Evolutionary conservation across 176 grass and related monocot genomes (phyloP).

Genomic region (Puya raimondii): DNA sequence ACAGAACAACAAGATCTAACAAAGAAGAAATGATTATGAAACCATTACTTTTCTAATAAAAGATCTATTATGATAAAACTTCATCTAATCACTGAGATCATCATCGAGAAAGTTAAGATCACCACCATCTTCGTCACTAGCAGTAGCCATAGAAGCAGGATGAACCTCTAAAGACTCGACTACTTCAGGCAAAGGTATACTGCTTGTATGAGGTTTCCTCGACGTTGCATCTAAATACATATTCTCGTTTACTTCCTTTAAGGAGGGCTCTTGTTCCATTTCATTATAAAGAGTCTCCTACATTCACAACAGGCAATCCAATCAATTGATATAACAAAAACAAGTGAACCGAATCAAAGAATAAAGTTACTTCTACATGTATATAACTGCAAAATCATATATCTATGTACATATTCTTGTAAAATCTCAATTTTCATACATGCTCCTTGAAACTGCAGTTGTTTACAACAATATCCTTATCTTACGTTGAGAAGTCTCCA

Average conservation of each 20-base stretch:
- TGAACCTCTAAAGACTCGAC: constrained; percentile 1
- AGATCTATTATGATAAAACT: not conserved
- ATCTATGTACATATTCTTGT: too few relatives aligned
- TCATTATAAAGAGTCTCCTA: not conserved
- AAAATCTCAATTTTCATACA: too few relatives aligned
- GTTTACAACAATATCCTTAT: too few relatives aligned
- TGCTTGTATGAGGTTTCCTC: not conserved
- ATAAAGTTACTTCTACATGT: too few relatives aligned
- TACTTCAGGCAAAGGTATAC: not conserved
- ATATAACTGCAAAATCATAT: too few relatives aligned
- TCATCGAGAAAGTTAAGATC: not conserved
- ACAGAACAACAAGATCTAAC: not conserved
- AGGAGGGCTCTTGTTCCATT: not conserved
- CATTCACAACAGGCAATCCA: not conserved
- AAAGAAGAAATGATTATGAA: too few relatives aligned
- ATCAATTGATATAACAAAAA: constrained; percentile 1
- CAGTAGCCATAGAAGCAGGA: not conserved
- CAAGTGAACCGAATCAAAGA: not conserved
- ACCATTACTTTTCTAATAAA: not conserved
- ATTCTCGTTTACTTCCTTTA: not conserved
- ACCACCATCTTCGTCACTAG: constrained; percentile 8
- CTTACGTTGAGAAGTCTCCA: too few relatives aligned
- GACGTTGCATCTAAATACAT: not conserved
- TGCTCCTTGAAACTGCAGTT: too few relatives aligned
- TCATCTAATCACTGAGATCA: not conserved